phyloP scores from a whole-genome alignment of 345 rosid species.

The Erucastrum elatum region DNA sequence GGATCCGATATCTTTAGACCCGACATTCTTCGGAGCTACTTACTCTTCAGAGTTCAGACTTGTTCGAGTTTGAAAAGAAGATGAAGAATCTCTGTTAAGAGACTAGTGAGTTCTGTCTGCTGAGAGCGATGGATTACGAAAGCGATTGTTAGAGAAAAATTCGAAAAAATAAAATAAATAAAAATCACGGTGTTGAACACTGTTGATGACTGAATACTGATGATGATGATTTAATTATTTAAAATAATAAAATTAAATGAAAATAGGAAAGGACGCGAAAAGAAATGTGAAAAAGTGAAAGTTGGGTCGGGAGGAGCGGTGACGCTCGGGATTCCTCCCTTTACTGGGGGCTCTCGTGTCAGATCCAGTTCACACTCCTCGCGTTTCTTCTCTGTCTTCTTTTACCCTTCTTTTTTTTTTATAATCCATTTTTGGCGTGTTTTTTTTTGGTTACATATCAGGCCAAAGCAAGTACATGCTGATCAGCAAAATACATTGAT shows the following conservation, averaged over 20 bases:
- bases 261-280: slow-evolving; percentile 20
- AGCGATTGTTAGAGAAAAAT: slow-evolving; percentile 8
- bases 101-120: neutral
- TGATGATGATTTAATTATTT: neutral
- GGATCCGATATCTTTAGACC: slow-evolving; percentile 61
- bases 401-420: neutral
- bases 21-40: slow-evolving; percentile 52
- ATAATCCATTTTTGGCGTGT: neutral
- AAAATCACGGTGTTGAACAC: slow-evolving; percentile 16
- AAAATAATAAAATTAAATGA: neutral
- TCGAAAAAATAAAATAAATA: slow-evolving; percentile 18
- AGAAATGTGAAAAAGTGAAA: slow-evolving; percentile 39
- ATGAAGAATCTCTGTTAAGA: neutral
- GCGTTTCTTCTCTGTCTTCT: slow-evolving; percentile 20
- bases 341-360: slow-evolving; percentile 10
- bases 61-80: neutral
- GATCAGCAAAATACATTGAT: neutral
- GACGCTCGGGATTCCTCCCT: slow-evolving; percentile 43
- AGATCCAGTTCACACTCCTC: slow-evolving; percentile 15
- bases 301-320: slow-evolving; percentile 30
- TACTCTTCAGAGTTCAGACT: too few relatives aligned
- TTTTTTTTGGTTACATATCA: neutral
- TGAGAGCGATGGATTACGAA: slow-evolving; percentile 18
- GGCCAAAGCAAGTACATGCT: neutral
- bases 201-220: neutral